Evolutionary conservation across 208 protist genomes (phyloP).

Genomic region (Leishmania tropica): DNA sequence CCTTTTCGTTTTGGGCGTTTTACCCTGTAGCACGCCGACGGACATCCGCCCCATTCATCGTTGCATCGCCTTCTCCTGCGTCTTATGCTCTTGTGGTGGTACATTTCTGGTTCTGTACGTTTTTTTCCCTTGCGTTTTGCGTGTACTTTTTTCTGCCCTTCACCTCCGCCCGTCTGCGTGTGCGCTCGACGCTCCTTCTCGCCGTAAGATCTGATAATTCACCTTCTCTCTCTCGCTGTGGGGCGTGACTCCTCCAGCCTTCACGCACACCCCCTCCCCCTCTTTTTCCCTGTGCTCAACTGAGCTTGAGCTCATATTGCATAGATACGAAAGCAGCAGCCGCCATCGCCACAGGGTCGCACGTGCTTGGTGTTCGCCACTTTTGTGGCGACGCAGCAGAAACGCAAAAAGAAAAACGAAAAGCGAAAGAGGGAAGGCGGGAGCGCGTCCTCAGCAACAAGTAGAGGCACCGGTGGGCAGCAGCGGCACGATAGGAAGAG

Average conservation of each 20-base stretch:
- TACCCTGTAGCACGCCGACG: background rate
- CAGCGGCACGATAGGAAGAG: background rate
- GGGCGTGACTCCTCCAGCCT: background rate
- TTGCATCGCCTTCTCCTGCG: background rate
- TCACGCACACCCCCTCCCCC: background rate
- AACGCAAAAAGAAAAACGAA: background rate
- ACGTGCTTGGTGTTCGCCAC: background rate
- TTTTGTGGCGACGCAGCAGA: background rate
- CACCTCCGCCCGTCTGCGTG: background rate
- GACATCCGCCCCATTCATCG: background rate
- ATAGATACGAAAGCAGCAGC: background rate
- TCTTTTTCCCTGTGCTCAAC: conserved; percentile 7
- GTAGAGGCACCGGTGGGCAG: background rate
- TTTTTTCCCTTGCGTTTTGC: background rate
- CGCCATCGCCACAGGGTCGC: background rate
- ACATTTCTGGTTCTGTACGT: too few relatives aligned
- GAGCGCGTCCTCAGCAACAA: background rate
- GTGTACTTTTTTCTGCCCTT: background rate
- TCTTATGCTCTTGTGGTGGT: too few relatives aligned
- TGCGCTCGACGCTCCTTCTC: background rate
- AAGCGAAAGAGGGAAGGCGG: background rate
- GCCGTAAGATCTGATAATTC: background rate
- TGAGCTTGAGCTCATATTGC: background rate
- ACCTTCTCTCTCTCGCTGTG: background rate
- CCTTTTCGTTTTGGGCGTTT: too few relatives aligned